Conservation (phyloP, 768 basidiomycete genomes). For the Coprinopsis cinerea region DNA sequence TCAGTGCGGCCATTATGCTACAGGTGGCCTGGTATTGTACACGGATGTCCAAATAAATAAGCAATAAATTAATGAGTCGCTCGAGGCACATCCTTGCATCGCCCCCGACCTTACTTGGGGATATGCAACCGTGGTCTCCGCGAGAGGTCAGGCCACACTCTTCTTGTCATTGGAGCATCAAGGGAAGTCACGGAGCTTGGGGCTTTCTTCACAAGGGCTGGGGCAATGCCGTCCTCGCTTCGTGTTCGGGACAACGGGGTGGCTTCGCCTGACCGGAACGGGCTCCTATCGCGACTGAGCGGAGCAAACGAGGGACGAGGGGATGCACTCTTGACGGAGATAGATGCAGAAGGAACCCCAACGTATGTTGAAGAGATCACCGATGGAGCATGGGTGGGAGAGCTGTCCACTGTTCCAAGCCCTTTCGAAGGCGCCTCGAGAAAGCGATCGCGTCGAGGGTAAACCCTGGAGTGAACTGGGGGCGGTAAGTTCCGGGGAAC, state of each 20-base stretch:
- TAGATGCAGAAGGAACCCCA: not conserved
- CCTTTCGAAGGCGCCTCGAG: constrained; percentile 26
- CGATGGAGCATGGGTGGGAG: constrained; percentile 18
- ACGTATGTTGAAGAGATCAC: constrained; percentile 8
- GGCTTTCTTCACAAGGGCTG: not conserved
- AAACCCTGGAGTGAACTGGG: not conserved
- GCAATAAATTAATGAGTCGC: constrained; percentile 10
- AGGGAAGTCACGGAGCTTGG: constrained; percentile 5
- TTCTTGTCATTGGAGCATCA: not conserved
- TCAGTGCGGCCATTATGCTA: not conserved
- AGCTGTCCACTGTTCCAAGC: constrained; percentile 59
- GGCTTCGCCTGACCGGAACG: not conserved
- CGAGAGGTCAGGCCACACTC: constrained; percentile 7
- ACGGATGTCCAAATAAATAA: not conserved
- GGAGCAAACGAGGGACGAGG: not conserved
- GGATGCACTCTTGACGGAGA: constrained; percentile 5
- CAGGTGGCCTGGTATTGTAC: not conserved
- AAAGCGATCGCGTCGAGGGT: constrained; percentile 10
- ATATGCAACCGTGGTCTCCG: constrained; percentile 2
- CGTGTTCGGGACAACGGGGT: constrained; percentile 4
- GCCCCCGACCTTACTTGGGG: not conserved
- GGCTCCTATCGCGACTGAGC: constrained; percentile 3
- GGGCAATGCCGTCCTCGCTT: not conserved
- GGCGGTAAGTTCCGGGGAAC: constrained; percentile 8
- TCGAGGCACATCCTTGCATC: too few species aligned